phyloP scores from a whole-genome alignment of 495 filamentous ascomycete species.

The Penicillium bovifimosum region DNA sequence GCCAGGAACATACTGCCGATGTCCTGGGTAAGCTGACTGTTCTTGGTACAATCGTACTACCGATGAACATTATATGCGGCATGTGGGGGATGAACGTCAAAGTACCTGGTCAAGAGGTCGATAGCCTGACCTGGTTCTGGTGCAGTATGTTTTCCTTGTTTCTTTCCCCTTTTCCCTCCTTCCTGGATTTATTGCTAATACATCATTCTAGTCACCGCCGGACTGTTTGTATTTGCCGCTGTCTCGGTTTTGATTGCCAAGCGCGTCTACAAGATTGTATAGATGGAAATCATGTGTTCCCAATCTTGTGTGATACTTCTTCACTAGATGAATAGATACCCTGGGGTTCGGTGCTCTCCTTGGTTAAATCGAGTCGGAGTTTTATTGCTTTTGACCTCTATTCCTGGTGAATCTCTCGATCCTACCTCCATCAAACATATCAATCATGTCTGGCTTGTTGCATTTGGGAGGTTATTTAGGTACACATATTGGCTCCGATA shows the following conservation, averaged over 20 bases:
- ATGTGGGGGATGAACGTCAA: conserved; percentile 99
- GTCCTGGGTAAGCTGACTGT: conserved; percentile 93
- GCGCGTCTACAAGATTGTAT: conserved; percentile 65
- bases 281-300: background rate
- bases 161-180: background rate
- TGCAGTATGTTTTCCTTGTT: conserved; percentile 41
- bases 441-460: background rate
- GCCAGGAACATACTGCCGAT: conserved; percentile 91
- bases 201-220: conserved; percentile 55
- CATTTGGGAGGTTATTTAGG: background rate
- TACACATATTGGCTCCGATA: background rate
- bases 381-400: background rate
- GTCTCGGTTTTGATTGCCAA: conserved; percentile 79
- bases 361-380: background rate
- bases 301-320: background rate
- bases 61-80: conserved; percentile 97
- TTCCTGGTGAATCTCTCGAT: too few relatives aligned
- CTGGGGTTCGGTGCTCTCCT: background rate
- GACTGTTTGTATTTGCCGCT: conserved; percentile 70
- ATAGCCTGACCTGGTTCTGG: conserved; percentile 60
- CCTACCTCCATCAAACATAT: too few relatives aligned
- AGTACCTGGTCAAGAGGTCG: conserved; percentile 79
- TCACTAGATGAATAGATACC: conserved; percentile 1
- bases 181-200: conserved; percentile 3
- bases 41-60: conserved; percentile 91